These are phyloP conservation scores for Saccharomycopsis babjevae DNA, from an alignment of 805 yeast species.

Conservation along the genomic window DNA sequence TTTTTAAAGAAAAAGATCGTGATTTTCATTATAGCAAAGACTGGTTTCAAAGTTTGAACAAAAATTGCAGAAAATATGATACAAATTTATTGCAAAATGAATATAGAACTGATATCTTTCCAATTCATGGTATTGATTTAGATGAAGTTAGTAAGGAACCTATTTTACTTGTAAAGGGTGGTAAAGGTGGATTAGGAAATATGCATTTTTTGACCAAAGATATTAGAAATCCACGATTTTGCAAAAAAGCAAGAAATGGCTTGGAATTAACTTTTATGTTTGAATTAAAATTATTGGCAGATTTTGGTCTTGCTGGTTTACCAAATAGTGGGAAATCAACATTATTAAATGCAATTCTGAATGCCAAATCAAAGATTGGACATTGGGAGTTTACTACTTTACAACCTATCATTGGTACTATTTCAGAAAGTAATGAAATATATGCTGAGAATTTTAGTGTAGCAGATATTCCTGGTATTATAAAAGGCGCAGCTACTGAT, in stretches of 20 bases:
- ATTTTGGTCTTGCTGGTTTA: conserved; percentile 85
- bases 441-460: conserved; percentile 57
- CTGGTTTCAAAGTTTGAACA: conserved; percentile 55
- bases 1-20: conserved; percentile 68
- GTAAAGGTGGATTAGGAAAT: conserved; percentile 91
- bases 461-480: conserved; percentile 96
- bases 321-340: conserved; percentile 98
- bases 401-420: conserved; percentile 87
- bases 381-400: conserved; percentile 96
- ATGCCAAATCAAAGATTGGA: conserved; percentile 85
- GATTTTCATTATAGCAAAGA: conserved; percentile 56
- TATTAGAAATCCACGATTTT: conserved; percentile 83
- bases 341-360: conserved; percentile 72
- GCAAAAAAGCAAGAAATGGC: conserved; percentile 69
- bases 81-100: conserved; percentile 48
- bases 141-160: conserved; percentile 54
- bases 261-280: conserved; percentile 58
- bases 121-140: conserved; percentile 73
- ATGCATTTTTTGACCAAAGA: conserved; percentile 84
- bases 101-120: conserved; percentile 55
- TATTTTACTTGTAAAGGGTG: conserved; percentile 65
- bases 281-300: conserved; percentile 84
- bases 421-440: conserved; percentile 31
- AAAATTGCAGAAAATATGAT: conserved; percentile 59
- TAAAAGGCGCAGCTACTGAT: conserved; percentile 62